Evolutionary conservation across 192 early-diverging fungal genomes (phyloP), one percentile per base, ranked within the genome.

Genomic region (Rhizophagus clarus): DNA sequence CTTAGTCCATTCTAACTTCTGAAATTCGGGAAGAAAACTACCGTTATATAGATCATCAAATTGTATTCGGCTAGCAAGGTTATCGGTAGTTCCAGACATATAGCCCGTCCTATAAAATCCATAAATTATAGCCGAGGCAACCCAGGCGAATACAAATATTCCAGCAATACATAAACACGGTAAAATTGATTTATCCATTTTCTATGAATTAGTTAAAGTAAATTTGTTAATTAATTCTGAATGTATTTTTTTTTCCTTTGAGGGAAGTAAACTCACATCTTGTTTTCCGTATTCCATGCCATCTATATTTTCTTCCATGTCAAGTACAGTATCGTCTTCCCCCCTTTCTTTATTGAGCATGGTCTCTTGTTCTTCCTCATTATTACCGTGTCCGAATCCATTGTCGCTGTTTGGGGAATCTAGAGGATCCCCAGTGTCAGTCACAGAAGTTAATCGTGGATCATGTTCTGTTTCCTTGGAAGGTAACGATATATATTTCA

Each of bases 161-260:
- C 24, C 66, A 15, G 76, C 63, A 68, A 78, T 78, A 9, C 66
- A 15, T n/a, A 78, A 32, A 49, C 76, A 78, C 26, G 76, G 76
- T 37, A 40, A 37, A 29, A 78, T 63, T n/a, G 76, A 68, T 62
- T 17, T 47, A 22, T 75, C 74, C 1, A 20, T 61, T 51, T 73
- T 51, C 47, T 45, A 73, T 6, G 15, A 73, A 28, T 60, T 37
- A 22, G 45, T 71, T 15, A 34, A 71, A 28, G 31, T 61, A 40
- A 40, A 45, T 14, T 12, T n/a, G n/a, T n/a, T n/a, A n/a, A n/a
- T n/a, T 45, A 45, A 45, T 12, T 42, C 40, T 42, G 10, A 0
- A 45, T 45, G 12, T 45, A 45, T 0, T 12, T 45, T 12, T 45
- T 45, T 45, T 45, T 12, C 6, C n/a, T n/a, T 40, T 40, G 37